A percentile compares a stretch with the other conserved stretches of the same genome.
Evolutionary conservation across 306 rosid genomes (phyloP).

Genomic region (Prunus padus): DNA sequence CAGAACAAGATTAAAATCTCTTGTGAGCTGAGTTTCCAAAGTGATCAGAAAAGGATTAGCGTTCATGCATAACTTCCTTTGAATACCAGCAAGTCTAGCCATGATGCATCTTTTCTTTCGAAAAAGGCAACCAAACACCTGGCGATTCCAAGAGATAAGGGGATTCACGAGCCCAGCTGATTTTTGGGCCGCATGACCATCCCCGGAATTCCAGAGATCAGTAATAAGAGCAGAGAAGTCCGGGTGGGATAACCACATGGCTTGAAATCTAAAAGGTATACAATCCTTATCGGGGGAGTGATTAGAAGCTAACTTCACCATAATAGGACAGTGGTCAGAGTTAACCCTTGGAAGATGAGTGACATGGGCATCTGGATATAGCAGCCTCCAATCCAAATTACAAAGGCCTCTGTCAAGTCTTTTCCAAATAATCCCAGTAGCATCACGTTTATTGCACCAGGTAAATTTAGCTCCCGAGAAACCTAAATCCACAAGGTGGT

Average conservation of each 20-base stretch:
- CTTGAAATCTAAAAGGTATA: background rate
- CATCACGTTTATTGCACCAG: background rate
- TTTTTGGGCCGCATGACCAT: background rate
- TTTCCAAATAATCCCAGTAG: background rate
- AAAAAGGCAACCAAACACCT: background rate
- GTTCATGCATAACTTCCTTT: background rate
- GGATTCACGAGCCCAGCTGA: background rate
- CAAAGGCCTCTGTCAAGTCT: background rate
- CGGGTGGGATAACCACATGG: background rate
- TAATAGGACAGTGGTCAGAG: background rate
- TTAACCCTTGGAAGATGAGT: background rate
- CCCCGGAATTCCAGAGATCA: background rate
- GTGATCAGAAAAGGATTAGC: fast-evolving
- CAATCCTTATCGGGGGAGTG: background rate
- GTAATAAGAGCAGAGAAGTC: background rate
- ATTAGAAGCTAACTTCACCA: background rate
- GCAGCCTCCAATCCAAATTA: background rate
- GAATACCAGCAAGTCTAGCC: background rate
- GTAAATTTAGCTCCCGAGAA: background rate
- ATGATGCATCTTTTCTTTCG: background rate
- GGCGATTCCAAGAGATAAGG: background rate
- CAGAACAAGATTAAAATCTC: background rate
- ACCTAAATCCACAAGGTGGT: too few species aligned
- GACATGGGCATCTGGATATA: background rate
- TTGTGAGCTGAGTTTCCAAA: background rate